Base-by-base conservation (phyloP, 2,329 filamentous ascomycete species). In the Gnomoniopsis sp. region DNA sequence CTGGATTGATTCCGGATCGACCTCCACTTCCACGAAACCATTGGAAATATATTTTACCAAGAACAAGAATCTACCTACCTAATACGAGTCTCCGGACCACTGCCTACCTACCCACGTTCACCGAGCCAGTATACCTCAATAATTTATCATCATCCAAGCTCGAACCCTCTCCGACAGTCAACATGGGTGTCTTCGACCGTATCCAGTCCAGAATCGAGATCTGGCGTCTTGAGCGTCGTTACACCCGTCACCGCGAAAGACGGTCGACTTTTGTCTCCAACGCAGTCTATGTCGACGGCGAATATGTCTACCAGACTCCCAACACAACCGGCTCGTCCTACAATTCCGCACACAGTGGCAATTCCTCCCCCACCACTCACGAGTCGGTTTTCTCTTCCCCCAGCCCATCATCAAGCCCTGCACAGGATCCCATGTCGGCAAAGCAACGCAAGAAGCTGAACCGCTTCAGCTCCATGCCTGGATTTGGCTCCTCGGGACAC, bases 211-310 rank as follows among this genome's bases (percentile, higher is more conserved):
- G 89, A 80, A 79, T 96, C 68, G 92, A 98, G 80, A 86, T 98
- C 70, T 95, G 96, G 81, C 90, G 92, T 52, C 88, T 98, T 66
- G 93, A 98, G 79, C 89, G 97, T 78, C 89, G 91, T 68, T 98
- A 98, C 80, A 96, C 93, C 53, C 89, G 89, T 69, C 89, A 91
- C 72, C 91, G 93, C 69, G 77, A 86, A 68, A 90, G 93, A 67
- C 91, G 93, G 72, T 93, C 88, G 56, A 95, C 90, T 61, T 96
- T 96, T 74, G 87, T 89, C 70, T 92, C 90, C 70, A 92, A 91
- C 69, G 93, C 92, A 33, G 84, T 90, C 72, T 98, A 98, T 75
- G 89, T 97, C 64, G 91, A 98, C 72, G 95, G 93, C 75, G 93
- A 97, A 79, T 97, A 97, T 78, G 81, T 96, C 73, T 96, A 92